Evolutionary conservation across 2,329 filamentous ascomycete species (phyloP), one percentile per base, ranked within the genome.

Genomic region (Aureobasidium subglaciale): DNA sequence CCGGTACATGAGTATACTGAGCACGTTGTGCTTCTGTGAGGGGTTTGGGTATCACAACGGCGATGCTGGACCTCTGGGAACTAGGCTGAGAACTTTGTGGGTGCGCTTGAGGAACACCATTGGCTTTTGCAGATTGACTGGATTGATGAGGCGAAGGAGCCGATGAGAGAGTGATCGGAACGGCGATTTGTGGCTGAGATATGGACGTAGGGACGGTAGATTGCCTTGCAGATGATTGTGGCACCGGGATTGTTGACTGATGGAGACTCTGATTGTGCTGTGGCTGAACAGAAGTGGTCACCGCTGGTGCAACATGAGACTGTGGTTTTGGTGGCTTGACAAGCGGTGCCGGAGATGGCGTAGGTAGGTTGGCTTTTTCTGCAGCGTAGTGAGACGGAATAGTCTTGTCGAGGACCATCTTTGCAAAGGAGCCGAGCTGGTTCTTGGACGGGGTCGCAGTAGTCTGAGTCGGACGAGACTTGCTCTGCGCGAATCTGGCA

Each of bases 371-470:
- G n/a, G 56, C 27, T 13, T 49, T 57, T 24, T 42, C 34, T 9
- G 38, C 16, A 32, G 46, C 24, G 20, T 27, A 43, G 38, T 61
- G 4, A 7, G 53, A 48, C 4, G 50, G 30, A 29, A 55, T 25
- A 4, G 69, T 71, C 27, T 64, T 64, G 22, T 72, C 73, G 40
- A 82, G 62, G 54, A 83, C 71, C 75, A 80, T 77, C 54, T 70
- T 74, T 18, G 79, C 78, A 63, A 84, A 82, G 1, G 75, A 69
- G 56, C 77, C 78, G 20, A 83, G 69, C 15, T 66, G 65, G 37
- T 57, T 53, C 34, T 56, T 58, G 29, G 43, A 34, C 8, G 40
- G 56, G 16, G 57, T 38, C 22, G 46, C 43, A 15, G 56, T 40
- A n/a, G 32, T 35, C n/a, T 43, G 37, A 16, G 15, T 35, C 30